Evolutionary conservation across 2,329 filamentous ascomycete genomes (phyloP), one percentile per base, ranked within the genome.

Genomic region (Aspergillus sp.): DNA sequence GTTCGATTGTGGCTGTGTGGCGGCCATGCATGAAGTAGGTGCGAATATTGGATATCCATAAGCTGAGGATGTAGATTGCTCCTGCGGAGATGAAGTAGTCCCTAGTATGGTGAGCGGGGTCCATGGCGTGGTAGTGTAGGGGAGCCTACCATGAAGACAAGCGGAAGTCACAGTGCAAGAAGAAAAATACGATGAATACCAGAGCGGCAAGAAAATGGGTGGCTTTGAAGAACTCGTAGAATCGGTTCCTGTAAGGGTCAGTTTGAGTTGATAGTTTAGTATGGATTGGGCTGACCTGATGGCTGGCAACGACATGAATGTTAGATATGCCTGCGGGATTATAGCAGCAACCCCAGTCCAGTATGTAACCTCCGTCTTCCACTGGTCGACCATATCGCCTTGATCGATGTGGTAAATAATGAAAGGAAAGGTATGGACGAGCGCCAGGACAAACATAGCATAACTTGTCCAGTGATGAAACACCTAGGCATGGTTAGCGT

Each of bases 191-290:
- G 17, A 86, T 73, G 64, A 87, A 88, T 1, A 85, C 65, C 3
- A 83, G 63, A 0, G 81, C 84, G 3, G 80, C 79, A 19, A 84
- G 59, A 61, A 83, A 80, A 66, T 88, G 85, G 0, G 82, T 81
- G 3, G 77, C 77, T 64, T 87, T 87, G 81, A 88, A 88, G 66
- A 85, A 83, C 63, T 88, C 85, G 68, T 88, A 87, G 64, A 75
- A 82, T 0, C 80, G 77, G 55, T 82, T 81, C 4, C 84, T 84
- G 25, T 10, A 23, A 10, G 17, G 3, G 10, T 64, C 42, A 61
- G 56, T 5, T 5, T 4, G 23, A 8, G 1, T 10, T 21, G n/a
- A 2, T 17, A 3, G 8, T 17, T 41, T 8, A 23, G 15, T 42
- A 2, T 38, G 11, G 55, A 17, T 7, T 6, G 13, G 21, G 13